A percentile compares a stretch with the other conserved stretches of the same genome.
These are phyloP conservation scores for Harringtonia aguacate DNA, from an alignment of 2,329 filamentous ascomycete species.

Conservation along the genomic window DNA sequence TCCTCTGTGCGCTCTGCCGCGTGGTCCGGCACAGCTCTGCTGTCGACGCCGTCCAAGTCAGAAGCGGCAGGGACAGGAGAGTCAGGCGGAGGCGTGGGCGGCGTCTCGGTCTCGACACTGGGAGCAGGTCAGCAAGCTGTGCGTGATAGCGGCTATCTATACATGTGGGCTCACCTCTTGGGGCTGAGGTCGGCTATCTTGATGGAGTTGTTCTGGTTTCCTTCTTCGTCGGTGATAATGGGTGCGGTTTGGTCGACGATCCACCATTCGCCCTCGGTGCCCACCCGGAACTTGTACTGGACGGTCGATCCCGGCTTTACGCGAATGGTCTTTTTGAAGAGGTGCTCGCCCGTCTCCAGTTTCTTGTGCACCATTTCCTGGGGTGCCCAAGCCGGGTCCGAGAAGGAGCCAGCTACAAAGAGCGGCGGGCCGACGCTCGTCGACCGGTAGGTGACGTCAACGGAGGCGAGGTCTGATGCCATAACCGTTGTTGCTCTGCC, in stretches of 20 bases:
- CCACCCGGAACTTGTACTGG: conserved; percentile 66
- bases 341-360: conserved; percentile 39
- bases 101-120: conserved; percentile 1
- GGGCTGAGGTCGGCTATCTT: conserved; percentile 18
- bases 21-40: neutral
- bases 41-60: neutral
- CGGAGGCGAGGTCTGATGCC: conserved; percentile 26
- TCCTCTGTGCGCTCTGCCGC: conserved; percentile 7
- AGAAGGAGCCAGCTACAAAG: conserved; percentile 60
- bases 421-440: conserved; percentile 54
- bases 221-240: conserved; percentile 33
- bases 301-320: conserved; percentile 47
- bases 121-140: neutral
- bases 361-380: conserved; percentile 51
- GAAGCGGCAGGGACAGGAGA: neutral
- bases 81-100: conserved; percentile 12
- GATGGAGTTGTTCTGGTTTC: conserved; percentile 39
- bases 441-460: conserved; percentile 51
- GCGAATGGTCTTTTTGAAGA: conserved; percentile 47
- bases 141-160: no score
- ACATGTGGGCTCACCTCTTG: conserved; percentile 10
- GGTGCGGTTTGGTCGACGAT: conserved; percentile 51
- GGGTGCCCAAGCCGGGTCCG: conserved; percentile 54
- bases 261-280: conserved; percentile 56
- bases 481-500: no score